Conservation (phyloP, 164 flowering plant species). For the Pachysandra terminalis region DNA sequence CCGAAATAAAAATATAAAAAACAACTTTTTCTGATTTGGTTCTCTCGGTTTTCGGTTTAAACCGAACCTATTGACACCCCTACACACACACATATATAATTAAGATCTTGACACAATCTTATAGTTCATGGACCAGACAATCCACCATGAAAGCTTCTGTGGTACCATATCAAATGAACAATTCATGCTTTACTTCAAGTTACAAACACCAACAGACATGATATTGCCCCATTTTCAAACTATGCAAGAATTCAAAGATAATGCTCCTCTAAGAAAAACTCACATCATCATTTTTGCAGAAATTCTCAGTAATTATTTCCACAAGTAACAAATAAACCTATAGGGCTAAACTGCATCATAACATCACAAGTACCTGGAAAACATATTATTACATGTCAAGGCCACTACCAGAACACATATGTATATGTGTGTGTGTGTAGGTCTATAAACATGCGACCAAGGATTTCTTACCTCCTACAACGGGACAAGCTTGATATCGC, state of each 20-base stretch:
- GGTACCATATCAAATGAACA: neutral
- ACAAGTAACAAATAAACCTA: neutral
- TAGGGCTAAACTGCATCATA: neutral
- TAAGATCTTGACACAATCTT: neutral
- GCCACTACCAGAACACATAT: neutral
- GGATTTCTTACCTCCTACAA: conserved; percentile 52
- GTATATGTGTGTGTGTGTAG: too few relatives aligned
- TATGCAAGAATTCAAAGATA: conserved; percentile 1
- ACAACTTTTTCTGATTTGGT: too few relatives aligned
- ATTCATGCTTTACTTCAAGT: neutral
- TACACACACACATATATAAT: too few relatives aligned
- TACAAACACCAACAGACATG: neutral
- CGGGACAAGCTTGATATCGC: conserved; percentile 67
- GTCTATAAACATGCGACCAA: neutral
- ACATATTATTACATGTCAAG: neutral
- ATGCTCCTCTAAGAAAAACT: too few relatives aligned
- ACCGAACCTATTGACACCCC: too few relatives aligned
- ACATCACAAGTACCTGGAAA: neutral
- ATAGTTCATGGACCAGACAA: neutral
- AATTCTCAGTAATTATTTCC: neutral
- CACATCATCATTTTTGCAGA: neutral
- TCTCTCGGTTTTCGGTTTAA: too few relatives aligned
- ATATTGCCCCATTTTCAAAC: neutral
- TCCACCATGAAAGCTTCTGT: neutral
- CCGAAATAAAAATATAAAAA: too few relatives aligned